Base-by-base conservation (phyloP, 1,139 yeast species). In the Hyphopichia fennica region DNA sequence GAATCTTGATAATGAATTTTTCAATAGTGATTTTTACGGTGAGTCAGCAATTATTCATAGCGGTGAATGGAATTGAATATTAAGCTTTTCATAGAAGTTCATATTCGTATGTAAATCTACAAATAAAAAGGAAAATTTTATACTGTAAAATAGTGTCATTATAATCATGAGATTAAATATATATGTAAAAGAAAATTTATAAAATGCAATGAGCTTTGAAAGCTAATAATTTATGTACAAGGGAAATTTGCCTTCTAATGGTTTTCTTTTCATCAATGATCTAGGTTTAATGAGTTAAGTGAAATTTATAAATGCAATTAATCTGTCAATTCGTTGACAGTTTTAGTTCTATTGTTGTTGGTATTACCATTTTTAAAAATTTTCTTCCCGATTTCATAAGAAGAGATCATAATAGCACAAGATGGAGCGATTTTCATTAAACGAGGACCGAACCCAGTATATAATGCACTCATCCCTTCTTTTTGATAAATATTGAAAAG, bases 371-470 rank as follows among this genome's bases (percentile, higher is more conserved):
- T 56, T 38, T 56, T 63, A 56, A 85, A 79, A 33, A 85, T 67
- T 54, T 78, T 79, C 63, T 95, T 95, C 27, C 96, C 88, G 40
- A 91, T 72, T 61, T 93, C 99, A 62, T 93, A 93, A 35, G 95
- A 86, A 2, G 98, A 88, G 40, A 93, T 91, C 99, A 93, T 95
- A 31, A 93, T 93, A 2, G 99, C 99, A 75, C 99, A 93, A 11
- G 97, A 86, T 3, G 99, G 99, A 0, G 97, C 96, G 34, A 93
- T 87, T 58, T 93, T 93, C 61, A 91, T 68, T 9, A 93, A 79
- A 50, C 99, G 75, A 0, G 98, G 98, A 2, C 81, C 73, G 34
- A 90, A 68, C 0, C 99, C 99, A 32, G 88, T 87, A 58, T 84
- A 91, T 16, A 93, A 67, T 0, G 97, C 95, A 4, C 74, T 58